Evolutionary conservation across 2,329 filamentous ascomycete genomes (phyloP).

Genomic region (Fusarium sp.): DNA sequence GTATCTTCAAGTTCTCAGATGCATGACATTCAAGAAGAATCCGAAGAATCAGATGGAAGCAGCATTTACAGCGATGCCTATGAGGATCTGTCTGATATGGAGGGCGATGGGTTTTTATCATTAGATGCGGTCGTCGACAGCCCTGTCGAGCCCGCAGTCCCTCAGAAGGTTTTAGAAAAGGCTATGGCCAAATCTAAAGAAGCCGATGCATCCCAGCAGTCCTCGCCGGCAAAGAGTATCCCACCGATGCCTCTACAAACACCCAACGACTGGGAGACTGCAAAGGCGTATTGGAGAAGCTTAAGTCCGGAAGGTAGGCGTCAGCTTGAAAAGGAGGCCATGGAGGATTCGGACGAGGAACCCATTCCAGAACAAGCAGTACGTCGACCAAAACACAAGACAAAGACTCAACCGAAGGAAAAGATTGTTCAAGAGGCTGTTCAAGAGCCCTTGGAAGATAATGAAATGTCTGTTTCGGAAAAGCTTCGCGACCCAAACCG

Average conservation of each 20-base stretch:
- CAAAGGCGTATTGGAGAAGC: constrained; percentile 77
- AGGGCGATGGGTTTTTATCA: constrained; percentile 76
- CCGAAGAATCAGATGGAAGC: constrained; percentile 61
- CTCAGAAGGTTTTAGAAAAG: constrained; percentile 44
- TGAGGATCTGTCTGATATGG: constrained; percentile 75
- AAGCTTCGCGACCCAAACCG: constrained; percentile 40
- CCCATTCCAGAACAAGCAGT: constrained; percentile 51
- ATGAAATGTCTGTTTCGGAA: constrained; percentile 16
- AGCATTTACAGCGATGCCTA: constrained; percentile 82
- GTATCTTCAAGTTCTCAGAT: constrained; percentile 44
- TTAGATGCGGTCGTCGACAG: constrained; percentile 78
- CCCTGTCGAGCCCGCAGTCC: constrained; percentile 53
- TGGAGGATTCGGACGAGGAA: constrained; percentile 64
- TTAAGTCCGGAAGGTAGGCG: constrained; percentile 72
- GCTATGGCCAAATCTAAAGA: constrained; percentile 41
- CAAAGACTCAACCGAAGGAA: constrained; percentile 55
- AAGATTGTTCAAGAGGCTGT: constrained; percentile 17
- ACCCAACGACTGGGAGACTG: constrained; percentile 72
- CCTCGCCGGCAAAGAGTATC: not conserved
- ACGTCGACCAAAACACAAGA: constrained; percentile 32
- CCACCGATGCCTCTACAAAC: constrained; percentile 11
- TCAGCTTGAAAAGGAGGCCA: constrained; percentile 69
- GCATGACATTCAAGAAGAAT: constrained; percentile 53
- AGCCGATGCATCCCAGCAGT: constrained; percentile 2
- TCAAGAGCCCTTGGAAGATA: constrained; percentile 16